phyloP scores from a whole-genome alignment of 768 basidiomycete genomes.

The Obba rivulosa region DNA sequence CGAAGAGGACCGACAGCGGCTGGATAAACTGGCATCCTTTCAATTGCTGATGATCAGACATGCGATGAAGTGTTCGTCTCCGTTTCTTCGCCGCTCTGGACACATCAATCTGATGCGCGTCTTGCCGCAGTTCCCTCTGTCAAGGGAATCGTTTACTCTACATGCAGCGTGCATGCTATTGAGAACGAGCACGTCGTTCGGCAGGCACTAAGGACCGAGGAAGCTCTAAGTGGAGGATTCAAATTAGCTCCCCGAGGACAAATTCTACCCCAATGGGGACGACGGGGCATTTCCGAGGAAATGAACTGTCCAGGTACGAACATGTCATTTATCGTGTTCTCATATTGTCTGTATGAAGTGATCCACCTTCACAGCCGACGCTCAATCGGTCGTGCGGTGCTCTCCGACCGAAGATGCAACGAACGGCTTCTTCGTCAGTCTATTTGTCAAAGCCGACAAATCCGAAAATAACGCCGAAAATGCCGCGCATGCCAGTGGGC shows the following conservation, averaged over 20 bases:
- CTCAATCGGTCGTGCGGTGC: constrained; percentile 64
- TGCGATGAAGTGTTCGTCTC: constrained; percentile 82
- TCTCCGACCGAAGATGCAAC: constrained; percentile 79
- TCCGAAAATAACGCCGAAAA: background rate
- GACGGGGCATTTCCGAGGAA: constrained; percentile 70
- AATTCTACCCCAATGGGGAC: constrained; percentile 77
- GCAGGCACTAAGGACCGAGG: constrained; percentile 63
- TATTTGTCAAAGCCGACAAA: constrained; percentile 55
- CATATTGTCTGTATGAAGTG: background rate
- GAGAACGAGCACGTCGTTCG: constrained; percentile 94
- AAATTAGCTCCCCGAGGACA: constrained; percentile 56
- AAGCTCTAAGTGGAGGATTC: constrained; percentile 60
- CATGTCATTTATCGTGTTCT: background rate
- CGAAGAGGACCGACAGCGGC: constrained; percentile 56
- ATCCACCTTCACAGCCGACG: constrained; percentile 37
- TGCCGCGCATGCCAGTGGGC: no score
- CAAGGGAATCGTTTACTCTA: constrained; percentile 88
- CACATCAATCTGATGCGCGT: background rate
- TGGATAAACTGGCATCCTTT: constrained; percentile 81
- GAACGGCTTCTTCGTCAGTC: constrained; percentile 96
- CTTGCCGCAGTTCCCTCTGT: constrained; percentile 61
- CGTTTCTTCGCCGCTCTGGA: background rate
- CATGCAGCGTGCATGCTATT: constrained; percentile 87
- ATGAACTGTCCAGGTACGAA: constrained; percentile 48
- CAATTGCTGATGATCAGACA: constrained; percentile 90